These are phyloP conservation scores for Kwoniella newhampshirensis DNA, from an alignment of 768 basidiomycete species.

Conservation along the genomic window DNA sequence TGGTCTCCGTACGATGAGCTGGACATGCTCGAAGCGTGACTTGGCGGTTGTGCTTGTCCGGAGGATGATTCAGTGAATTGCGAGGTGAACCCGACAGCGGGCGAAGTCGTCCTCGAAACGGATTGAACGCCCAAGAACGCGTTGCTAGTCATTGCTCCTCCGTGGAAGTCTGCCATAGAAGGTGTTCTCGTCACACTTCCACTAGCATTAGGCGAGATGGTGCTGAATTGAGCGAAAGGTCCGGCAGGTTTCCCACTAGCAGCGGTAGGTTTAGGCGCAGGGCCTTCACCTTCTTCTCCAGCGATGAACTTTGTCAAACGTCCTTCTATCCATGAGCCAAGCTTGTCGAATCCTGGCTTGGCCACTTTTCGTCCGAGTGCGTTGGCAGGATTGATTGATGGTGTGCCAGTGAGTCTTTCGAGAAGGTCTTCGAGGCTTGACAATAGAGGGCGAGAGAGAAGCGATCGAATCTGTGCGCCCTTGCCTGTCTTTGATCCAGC, in stretches of 20 bases:
- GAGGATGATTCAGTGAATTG: conserved; percentile 62
- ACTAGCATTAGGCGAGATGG: conserved; percentile 68
- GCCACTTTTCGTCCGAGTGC: conserved; percentile 54
- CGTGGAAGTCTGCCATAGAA: conserved; percentile 38
- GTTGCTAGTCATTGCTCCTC: conserved; percentile 8
- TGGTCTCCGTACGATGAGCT: conserved; percentile 22
- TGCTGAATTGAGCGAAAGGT: conserved; percentile 89
- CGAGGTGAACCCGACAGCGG: conserved; percentile 56
- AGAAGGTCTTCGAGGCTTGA: conserved; percentile 75
- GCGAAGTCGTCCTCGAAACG: conserved; percentile 41
- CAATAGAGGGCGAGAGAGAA: conserved; percentile 63
- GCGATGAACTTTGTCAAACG: conserved; percentile 92
- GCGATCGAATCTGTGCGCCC: conserved; percentile 59
- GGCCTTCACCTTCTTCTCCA: conserved; percentile 65
- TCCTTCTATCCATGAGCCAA: conserved; percentile 89
- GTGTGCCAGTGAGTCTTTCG: conserved; percentile 65
- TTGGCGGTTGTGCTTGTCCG: not conserved
- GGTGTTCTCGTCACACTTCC: conserved; percentile 37
- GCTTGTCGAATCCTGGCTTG: conserved; percentile 86
- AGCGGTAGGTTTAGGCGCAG: conserved; percentile 55
- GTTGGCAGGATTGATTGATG: conserved; percentile 61
- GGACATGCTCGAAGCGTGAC: conserved; percentile 6
- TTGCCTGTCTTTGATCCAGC: conserved; percentile 59
- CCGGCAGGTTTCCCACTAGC: conserved; percentile 55
- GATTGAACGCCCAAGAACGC: conserved; percentile 21